Conservation (phyloP, 495 filamentous ascomycete genomes). For the Penicillium pulvis region DNA sequence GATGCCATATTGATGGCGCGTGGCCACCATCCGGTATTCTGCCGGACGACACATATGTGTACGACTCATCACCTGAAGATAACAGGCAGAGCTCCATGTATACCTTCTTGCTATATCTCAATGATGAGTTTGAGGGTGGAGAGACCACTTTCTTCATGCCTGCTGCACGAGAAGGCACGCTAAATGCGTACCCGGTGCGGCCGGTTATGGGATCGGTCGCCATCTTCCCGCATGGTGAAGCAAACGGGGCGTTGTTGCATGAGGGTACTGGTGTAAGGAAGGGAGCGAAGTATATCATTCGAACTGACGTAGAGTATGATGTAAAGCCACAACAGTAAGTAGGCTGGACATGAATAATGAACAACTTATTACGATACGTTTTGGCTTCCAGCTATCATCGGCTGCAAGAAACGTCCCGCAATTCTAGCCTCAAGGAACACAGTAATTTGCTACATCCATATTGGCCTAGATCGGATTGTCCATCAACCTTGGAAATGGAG, state of each 20-base stretch:
- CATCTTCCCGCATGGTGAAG: constrained; percentile 42
- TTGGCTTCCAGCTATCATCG: neutral
- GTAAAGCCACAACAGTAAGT: constrained; percentile 18
- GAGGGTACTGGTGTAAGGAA: constrained; percentile 42
- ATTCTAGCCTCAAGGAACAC: neutral
- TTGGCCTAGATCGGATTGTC: too few relatives aligned
- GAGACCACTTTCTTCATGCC: constrained; percentile 46
- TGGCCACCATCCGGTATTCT: constrained; percentile 44
- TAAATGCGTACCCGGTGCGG: constrained; percentile 42
- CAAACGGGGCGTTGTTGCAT: constrained; percentile 42
- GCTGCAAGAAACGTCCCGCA: too few relatives aligned
- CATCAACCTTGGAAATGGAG: too few relatives aligned
- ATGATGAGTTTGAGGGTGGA: constrained; percentile 45
- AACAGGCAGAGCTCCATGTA: constrained; percentile 44
- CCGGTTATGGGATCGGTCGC: constrained; percentile 47
- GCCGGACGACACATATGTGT: constrained; percentile 38
- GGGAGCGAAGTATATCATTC: constrained; percentile 45
- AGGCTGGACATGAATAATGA: neutral
- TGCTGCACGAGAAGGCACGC: constrained; percentile 34
- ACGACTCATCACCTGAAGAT: constrained; percentile 39
- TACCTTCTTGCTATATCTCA: constrained; percentile 43
- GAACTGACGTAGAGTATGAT: constrained; percentile 45
- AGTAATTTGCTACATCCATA: neutral
- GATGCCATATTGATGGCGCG: constrained; percentile 43
- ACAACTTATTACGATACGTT: neutral